These are phyloP conservation scores for Entomortierella parvispora DNA, from an alignment of 192 early-diverging fungal genomes.

Conservation along the genomic window DNA sequence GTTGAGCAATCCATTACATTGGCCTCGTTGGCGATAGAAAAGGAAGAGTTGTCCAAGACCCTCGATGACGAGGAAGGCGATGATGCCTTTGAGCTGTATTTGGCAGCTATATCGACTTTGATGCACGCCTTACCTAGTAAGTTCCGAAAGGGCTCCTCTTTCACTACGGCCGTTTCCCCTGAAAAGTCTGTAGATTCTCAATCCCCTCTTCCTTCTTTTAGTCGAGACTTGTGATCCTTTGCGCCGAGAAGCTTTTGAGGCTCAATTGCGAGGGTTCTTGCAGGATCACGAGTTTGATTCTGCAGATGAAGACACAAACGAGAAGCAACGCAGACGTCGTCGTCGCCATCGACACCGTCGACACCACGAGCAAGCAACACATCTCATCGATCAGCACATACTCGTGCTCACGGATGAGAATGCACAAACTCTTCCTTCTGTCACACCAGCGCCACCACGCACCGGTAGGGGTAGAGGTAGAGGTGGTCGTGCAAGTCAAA, in stretches of 20 bases:
- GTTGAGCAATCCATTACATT: conserved; percentile 50
- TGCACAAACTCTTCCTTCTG: background rate
- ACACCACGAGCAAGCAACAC: conserved; percentile 24
- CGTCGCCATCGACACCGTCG: conserved; percentile 35
- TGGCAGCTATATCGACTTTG: conserved; percentile 43
- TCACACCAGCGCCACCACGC: background rate
- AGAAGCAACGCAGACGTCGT: conserved; percentile 27
- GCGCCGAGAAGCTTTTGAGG: conserved; percentile 34
- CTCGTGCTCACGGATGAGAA: background rate
- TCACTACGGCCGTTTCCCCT: background rate
- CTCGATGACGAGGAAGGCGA: conserved; percentile 53
- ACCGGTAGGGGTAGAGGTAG: background rate
- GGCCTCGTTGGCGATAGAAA: conserved; percentile 41
- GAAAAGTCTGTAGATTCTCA: background rate
- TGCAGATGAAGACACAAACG: background rate
- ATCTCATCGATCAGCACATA: conserved; percentile 27
- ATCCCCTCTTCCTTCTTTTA: background rate
- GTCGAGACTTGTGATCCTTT: conserved; percentile 47
- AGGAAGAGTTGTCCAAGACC: conserved; percentile 39
- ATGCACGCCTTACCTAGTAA: conserved; percentile 55
- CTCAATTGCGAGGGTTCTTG: conserved; percentile 24
- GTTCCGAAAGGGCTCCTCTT: background rate
- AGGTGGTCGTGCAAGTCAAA: too few relatives aligned
- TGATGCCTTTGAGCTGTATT: conserved; percentile 52
- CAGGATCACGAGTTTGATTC: conserved; percentile 28